Conservation (phyloP, 176 grass and related monocot species). For the Eleusine indica region DNA sequence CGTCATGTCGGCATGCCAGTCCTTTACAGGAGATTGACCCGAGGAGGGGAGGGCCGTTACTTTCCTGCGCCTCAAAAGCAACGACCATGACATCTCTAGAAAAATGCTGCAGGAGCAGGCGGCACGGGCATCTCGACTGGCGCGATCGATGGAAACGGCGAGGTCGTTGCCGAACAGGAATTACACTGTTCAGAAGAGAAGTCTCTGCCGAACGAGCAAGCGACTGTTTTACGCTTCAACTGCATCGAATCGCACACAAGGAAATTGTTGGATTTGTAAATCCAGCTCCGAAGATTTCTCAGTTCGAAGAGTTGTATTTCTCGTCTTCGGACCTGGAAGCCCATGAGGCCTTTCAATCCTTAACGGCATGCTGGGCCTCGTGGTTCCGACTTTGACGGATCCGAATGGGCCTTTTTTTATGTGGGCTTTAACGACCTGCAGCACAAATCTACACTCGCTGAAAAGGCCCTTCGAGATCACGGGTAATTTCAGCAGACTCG, state of each 20-base stretch:
- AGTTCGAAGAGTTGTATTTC: neutral
- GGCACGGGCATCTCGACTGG: neutral
- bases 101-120: neutral
- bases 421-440: neutral
- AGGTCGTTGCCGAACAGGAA: neutral
- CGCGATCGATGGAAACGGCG: neutral
- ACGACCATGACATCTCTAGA: neutral
- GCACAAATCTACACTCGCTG: no score
- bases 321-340: neutral
- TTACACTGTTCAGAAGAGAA: neutral
- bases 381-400: neutral
- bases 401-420: neutral
- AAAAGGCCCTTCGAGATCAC: no score
- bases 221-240: neutral
- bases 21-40: neutral
- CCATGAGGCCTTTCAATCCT: neutral
- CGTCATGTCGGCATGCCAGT: neutral
- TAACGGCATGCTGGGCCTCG: neutral
- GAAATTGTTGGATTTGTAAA: neutral
- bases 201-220: neutral
- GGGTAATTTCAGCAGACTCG: no score
- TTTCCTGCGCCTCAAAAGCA: neutral
- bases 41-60: neutral
- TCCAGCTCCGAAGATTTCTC: neutral
- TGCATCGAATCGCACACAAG: neutral